These are phyloP conservation scores for Zea mays DNA, from an alignment of 176 grass and related monocot species.

Conservation along the genomic window Zm-B73-REFERENCE-NAM-5.0 NC_050097.1:9163501-9164000, in stretches of 20 bases:
- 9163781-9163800: conserved; percentile 17
- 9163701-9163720: not conserved
- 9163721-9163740: conserved; percentile 29
- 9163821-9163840: not conserved
- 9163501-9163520: too few relatives aligned
- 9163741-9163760: conserved; percentile 34
- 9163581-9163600: not conserved
- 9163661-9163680: not conserved
- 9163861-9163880: not conserved
- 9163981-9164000: not conserved
- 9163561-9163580: too few relatives aligned
- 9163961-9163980: not conserved
- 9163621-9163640: not conserved
- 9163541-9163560: too few relatives aligned
- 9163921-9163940: not conserved
- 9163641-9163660: conserved; percentile 17
- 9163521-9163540: too few relatives aligned
- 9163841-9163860: not conserved
- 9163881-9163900: not conserved
- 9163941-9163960: fast-evolving
- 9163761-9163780: conserved; percentile 29
- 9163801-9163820: conserved; percentile 30
- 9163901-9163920: not conserved
- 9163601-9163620: not conserved
- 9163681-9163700: conserved; percentile 13